Evolutionary conservation across 2,329 filamentous ascomycete species (phyloP).

Genomic region (Rhynchosporium graminicola): DNA sequence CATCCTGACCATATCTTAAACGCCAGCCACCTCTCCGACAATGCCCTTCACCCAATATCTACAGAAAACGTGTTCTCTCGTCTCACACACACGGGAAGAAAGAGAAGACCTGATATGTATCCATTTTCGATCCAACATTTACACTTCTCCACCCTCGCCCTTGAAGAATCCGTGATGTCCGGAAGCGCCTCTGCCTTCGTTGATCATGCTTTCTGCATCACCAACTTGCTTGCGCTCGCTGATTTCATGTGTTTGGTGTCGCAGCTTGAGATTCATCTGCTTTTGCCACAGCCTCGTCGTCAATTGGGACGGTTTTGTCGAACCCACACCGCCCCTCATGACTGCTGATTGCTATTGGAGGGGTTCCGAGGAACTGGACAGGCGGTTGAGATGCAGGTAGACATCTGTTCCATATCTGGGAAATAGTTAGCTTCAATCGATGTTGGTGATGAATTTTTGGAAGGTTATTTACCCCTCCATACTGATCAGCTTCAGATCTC

Average conservation of each 20-base stretch:
- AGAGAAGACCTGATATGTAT: neutral
- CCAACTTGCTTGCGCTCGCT: constrained; percentile 88
- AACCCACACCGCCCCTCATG: constrained; percentile 64
- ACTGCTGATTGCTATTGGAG: constrained; percentile 84
- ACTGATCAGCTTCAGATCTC: constrained; percentile 94
- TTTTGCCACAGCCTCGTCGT: constrained; percentile 53
- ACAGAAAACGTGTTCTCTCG: constrained; percentile 5
- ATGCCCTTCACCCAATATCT: constrained; percentile 4
- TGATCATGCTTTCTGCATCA: constrained; percentile 77
- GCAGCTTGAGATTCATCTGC: constrained; percentile 65
- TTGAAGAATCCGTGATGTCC: constrained; percentile 40
- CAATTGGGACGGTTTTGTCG: constrained; percentile 56
- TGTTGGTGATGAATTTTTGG: neutral
- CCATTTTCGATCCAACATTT: constrained; percentile 17
- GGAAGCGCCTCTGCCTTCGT: constrained; percentile 43
- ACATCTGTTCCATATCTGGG: constrained; percentile 93
- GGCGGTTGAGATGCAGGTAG: constrained; percentile 93
- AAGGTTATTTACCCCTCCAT: constrained; percentile 84
- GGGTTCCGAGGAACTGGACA: constrained; percentile 94
- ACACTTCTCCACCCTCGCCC: constrained; percentile 40
- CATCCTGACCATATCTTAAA: constrained; percentile 10
- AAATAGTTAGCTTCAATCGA: neutral
- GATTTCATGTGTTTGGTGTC: constrained; percentile 63
- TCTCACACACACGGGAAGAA: neutral
- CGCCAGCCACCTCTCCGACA: constrained; percentile 4